Conservation (phyloP, 106 monocot genomes). For the Dioscorea dumetorum region DNA sequence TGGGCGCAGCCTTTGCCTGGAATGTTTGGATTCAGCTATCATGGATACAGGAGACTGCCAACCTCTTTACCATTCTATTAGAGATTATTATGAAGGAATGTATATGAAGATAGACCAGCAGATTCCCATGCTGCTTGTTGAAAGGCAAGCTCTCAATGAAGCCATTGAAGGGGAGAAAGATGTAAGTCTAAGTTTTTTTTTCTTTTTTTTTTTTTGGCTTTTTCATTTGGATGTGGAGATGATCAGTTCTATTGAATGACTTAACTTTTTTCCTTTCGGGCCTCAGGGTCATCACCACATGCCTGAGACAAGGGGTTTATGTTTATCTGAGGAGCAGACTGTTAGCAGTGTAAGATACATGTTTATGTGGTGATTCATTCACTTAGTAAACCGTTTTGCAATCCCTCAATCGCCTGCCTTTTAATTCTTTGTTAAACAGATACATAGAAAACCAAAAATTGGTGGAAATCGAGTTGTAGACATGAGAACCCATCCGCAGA, state of each 20-base stretch:
- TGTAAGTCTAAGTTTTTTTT: constrained; percentile 24
- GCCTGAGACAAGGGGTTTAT: constrained; percentile 95
- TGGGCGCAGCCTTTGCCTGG: constrained; percentile 79
- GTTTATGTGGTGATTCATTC: not conserved
- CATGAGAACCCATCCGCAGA: constrained; percentile 83
- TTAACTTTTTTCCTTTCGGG: not conserved
- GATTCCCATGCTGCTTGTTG: constrained; percentile 98
- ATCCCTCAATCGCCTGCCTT: not conserved
- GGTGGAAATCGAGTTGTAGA: constrained; percentile 65
- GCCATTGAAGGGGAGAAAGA: constrained; percentile 98
- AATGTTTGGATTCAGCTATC: constrained; percentile 85
- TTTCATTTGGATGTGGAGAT: not conserved
- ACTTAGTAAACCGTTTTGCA: not conserved
- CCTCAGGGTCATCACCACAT: constrained; percentile 75
- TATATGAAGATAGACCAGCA: constrained; percentile 95
- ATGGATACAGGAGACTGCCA: constrained; percentile 99
- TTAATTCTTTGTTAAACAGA: constrained; percentile 36
- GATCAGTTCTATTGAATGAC: too few relatives aligned
- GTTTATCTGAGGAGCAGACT: constrained; percentile 90
- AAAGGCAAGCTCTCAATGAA: constrained; percentile 97
- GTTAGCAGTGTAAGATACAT: constrained; percentile 68
- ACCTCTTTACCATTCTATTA: constrained; percentile 82
- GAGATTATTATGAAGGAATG: constrained; percentile 99
- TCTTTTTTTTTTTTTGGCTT: not conserved
- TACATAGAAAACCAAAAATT: constrained; percentile 69